Base-by-base conservation (phyloP, 805 yeast species). In the Yamadazyma sp. region DNA sequence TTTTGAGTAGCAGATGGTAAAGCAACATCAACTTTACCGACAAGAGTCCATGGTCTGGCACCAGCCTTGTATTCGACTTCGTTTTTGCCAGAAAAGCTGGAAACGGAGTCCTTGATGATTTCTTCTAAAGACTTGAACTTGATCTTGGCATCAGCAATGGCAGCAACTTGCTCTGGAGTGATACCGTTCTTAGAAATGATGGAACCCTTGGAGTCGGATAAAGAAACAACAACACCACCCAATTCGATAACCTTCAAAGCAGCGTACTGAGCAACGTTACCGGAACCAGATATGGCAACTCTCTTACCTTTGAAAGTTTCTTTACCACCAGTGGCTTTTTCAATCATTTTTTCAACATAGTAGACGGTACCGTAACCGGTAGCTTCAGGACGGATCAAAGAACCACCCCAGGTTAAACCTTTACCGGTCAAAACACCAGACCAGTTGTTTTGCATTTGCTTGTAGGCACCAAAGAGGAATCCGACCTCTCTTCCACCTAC, bases 221-320 rank as follows among this genome's bases (percentile, higher is more conserved):
- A 76, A 25, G 96, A 87, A 37, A 91, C 85, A 57, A 91, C 98
- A 47, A 79, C 82, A 59, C 95, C 97, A 55, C 99, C 99, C 56
- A 93, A 80, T 77, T 93, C 97, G 49, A 91, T 88, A 50, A 84
- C 95, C 79, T 91, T 91, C 65, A 91, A 77, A 42, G 99, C 99
- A 59, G 99, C 99, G 73, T 78, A 91, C 76, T 91, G 99, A 45
- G 99, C 99, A 65, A 91, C 99, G 73, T 91, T 91, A 72, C 99
- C 99, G 50, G 96, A 83, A 66, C 99, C 99, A 44, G 97, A 90
- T 60, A 91, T 81, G 58, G 96, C 90, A 54, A 93, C 98, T 64
- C 84, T 81, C 79, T 93, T 91, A 66, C 96, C 97, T 51, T 77
- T 69, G 73, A 93, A 84, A 42, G 89, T 67, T 74, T 89, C 96